Base-by-base conservation (phyloP, 208 protist genomes). In the Trypanosomatidae sp. region DNA sequence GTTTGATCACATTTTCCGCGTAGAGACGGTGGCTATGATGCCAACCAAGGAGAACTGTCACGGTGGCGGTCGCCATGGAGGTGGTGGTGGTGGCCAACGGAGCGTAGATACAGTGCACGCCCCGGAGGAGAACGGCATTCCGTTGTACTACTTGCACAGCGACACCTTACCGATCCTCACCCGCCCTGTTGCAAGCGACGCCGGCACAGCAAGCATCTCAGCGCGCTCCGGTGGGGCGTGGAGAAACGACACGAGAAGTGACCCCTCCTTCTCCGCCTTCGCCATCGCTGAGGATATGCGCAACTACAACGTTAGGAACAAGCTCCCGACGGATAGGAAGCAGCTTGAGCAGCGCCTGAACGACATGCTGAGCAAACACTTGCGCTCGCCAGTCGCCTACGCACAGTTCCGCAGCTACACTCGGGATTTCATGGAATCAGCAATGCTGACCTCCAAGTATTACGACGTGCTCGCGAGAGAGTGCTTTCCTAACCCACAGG, bases 1-100 rank as follows among this genome's bases (percentile, higher is more conserved):
- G 15, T 97, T 97, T 68, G 92, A 97, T 65, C 77, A 92, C 71
- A 81, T 95, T 10, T 80, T 71, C 50, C 78, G 81, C 36, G 69
- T 70, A 15, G 89, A 95, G 73, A 84, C 79, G 39, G 79, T 89
- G 46, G 81, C 92, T 25, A 76, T 95, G 69, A 71, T 91, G 71
- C 85, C 89, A 25, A 80, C 49, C 17, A 79, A 81, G 47, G 50
- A 50, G 6, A 55, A 85, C 30, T 17, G 66, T 9, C 62, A 75
- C 79, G 69, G 72, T 55, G 53, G 67, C 46, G 72, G 80, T 47
- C 56, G 49, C 10, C 67, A 68, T n/a, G 33, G 59, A 22, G 41
- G 55, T 12, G 49, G 66, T 19, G 62, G 77, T 43, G 66, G 58
- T 30, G 72, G 67, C 50, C 68, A n/a, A n/a, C n/a, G 39, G 9